Evolutionary conservation across 2,329 filamentous ascomycete species (phyloP).

Genomic region (Cercospora nicotianae): DNA sequence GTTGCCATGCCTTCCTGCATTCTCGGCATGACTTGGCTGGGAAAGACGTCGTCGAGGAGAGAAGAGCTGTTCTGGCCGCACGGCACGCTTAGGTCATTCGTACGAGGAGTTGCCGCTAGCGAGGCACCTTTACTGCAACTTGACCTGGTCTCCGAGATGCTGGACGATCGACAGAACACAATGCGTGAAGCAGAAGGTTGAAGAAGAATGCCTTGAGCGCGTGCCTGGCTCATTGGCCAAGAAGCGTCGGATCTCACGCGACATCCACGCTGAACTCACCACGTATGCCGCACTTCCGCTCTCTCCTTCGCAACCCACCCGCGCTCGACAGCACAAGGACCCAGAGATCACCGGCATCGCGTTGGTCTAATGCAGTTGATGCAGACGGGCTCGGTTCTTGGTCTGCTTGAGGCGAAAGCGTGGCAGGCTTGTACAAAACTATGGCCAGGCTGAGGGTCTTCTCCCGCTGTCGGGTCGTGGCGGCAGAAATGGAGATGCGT

Average conservation of each 20-base stretch:
- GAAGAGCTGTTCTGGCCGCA: neutral
- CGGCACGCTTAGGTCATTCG: neutral
- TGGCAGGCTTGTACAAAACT: neutral
- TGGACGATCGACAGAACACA: neutral
- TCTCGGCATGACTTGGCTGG: neutral
- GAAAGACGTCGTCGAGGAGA: neutral
- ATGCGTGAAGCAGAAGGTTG: neutral
- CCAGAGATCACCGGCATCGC: neutral
- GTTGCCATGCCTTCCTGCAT: neutral
- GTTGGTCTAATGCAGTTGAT: slow-evolving; percentile 10
- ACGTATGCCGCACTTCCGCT: neutral
- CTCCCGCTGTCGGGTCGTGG: slow-evolving; percentile 4
- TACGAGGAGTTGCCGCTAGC: neutral
- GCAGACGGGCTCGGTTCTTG: slow-evolving; percentile 2
- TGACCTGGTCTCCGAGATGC: neutral
- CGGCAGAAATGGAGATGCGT: slow-evolving; percentile 1
- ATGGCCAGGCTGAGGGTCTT: slow-evolving; percentile 5
- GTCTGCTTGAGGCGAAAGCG: slow-evolving; percentile 13
- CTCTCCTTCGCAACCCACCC: neutral
- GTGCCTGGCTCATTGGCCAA: slow-evolving; percentile 3
- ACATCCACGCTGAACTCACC: neutral
- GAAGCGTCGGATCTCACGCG: neutral
- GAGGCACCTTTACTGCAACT: neutral
- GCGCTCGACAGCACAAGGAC: neutral
- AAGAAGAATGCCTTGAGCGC: neutral